A percentile compares a stretch with the other conserved stretches of the same genome.
These are phyloP conservation scores for Leccinum fibrillosum DNA, from an alignment of 768 basidiomycete species.

Conservation along the genomic window DNA sequence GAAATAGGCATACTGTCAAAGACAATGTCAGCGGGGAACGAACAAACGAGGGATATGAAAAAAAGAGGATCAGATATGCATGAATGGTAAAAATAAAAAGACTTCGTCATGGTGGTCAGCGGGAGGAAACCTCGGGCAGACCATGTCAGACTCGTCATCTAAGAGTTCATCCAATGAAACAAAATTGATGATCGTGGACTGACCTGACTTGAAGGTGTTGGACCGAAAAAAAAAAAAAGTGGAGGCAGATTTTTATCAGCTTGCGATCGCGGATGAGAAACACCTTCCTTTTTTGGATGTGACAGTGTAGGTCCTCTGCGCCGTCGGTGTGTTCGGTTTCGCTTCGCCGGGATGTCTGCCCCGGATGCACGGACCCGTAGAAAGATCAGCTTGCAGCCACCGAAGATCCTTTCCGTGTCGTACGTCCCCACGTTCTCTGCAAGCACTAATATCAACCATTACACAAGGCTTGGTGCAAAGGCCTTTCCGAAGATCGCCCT, in stretches of 20 bases:
- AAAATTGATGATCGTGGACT: slow-evolving; percentile 6
- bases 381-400: slow-evolving; percentile 60
- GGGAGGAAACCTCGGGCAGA: slow-evolving; percentile 58
- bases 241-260: slow-evolving; percentile 11
- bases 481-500: slow-evolving; percentile 51
- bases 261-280: slow-evolving; percentile 14
- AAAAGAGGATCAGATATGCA: slow-evolving; percentile 69
- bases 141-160: slow-evolving; percentile 85
- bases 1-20: slow-evolving; percentile 38
- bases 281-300: slow-evolving; percentile 15
- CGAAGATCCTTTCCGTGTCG: slow-evolving; percentile 52
- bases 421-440: slow-evolving; percentile 31
- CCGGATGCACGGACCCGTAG: slow-evolving; percentile 66
- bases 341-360: slow-evolving; percentile 44
- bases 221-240: slow-evolving; percentile 9
- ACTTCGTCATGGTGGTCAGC: slow-evolving; percentile 57
- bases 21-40: slow-evolving; percentile 7
- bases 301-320: neutral
- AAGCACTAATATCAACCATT: neutral
- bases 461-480: slow-evolving; percentile 47
- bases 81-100: slow-evolving; percentile 78
- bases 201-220: slow-evolving; percentile 15
- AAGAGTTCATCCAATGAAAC: slow-evolving; percentile 41
- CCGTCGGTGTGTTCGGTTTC: neutral
- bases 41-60: neutral